Percentiles rank a stretch among this genome's conserved stretches.
phyloP scores from a whole-genome alignment of 2,329 filamentous ascomycete genomes.

The Ascochyta fabae region DNA sequence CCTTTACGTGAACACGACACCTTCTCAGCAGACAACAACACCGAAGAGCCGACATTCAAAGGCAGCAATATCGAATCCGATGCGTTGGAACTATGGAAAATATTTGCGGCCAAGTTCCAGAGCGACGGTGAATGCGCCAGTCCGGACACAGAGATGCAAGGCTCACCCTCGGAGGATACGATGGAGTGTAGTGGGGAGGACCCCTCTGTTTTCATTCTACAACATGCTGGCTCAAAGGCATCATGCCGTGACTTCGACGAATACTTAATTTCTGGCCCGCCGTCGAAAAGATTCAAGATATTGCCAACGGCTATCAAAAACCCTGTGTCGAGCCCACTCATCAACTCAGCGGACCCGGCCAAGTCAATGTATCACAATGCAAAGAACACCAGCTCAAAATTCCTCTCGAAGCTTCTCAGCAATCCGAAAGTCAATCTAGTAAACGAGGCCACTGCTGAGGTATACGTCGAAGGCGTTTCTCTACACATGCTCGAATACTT shows the following conservation, averaged over 20 bases:
- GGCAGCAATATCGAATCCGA: background rate
- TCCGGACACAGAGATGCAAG: background rate
- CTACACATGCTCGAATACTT: slow-evolving; percentile 1
- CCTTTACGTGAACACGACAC: too few relatives aligned
- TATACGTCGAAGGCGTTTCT: background rate
- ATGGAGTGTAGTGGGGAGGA: background rate
- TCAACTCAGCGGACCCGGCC: background rate
- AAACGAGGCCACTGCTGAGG: background rate
- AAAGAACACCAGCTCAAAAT: background rate
- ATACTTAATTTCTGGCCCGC: background rate
- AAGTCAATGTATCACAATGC: background rate
- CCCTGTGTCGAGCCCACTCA: background rate
- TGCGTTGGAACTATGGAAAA: background rate
- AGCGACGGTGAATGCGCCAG: background rate
- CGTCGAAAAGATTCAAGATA: background rate
- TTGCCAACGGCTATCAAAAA: background rate
- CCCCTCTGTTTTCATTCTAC: background rate
- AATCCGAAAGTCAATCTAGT: background rate
- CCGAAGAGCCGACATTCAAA: background rate
- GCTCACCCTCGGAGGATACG: background rate
- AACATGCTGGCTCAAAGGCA: background rate
- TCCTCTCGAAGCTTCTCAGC: background rate
- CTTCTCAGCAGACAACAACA: background rate
- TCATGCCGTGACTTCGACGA: background rate
- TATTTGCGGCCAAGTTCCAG: background rate